Evolutionary conservation across 169 alveolate species (phyloP), one percentile per base, ranked within the genome.

Genomic region (Cryptosporidium andersoni): DNA sequence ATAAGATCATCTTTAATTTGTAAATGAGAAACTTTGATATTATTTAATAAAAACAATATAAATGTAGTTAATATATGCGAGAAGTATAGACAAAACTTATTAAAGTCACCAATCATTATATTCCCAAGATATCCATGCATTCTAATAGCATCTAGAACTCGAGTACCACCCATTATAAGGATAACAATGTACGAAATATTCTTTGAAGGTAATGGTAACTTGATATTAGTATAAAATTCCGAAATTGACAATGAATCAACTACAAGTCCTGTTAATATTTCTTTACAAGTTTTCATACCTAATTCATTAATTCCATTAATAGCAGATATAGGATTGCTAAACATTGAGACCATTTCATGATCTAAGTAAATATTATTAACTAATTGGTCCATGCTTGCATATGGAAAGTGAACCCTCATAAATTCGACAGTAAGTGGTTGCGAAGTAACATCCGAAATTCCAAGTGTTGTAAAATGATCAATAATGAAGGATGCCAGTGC

Each of bases 121-220:
- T 55, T 47, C 62, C 6, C 25, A 0, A 45, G 56, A 42, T 58
- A 56, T 11, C 85, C 85, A 12, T 58, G 85, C 0, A 74, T 63
- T 14, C 85, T n/a, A 60, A 74, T 40, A 12, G 85, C 85, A n/a
- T 74, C 85, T 52, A 74, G 16, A 42, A 74, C 64, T n/a, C 60
- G 55, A 36, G 60, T 43, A 0, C 74, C 85, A 11, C 43, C 40
- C 51, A 74, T 6, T 7, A 74, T 12, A 2, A 68, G 47, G 9
- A 34, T 49, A 3, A 60, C 67, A 4, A 74, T 68, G 7, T 55
- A 25, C 0, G 0, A 25, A 25, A 25, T 25, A 25, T 25, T 25
- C 25, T 0, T 48, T 4, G 4, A 1, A 1, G 14, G 0, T 34
- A 51, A 74, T 52, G 60, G 60, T 42, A n/a, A n/a, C 36, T 2